Evolutionary conservation across 495 filamentous ascomycete genomes (phyloP), one percentile per base, ranked within the genome.

Genomic region (Parathielavia appendiculata): DNA sequence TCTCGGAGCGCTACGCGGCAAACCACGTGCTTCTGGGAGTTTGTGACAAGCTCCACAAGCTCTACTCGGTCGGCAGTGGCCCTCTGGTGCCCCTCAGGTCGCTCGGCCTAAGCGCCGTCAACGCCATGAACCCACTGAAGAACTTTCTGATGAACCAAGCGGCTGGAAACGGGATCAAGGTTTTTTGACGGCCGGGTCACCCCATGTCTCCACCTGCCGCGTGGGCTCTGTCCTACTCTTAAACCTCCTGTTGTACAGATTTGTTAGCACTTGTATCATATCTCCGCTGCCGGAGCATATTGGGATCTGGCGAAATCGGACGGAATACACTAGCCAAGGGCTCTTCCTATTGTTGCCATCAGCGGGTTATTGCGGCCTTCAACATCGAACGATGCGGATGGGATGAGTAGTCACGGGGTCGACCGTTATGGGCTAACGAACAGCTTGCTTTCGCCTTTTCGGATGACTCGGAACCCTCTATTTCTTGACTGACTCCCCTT

Each of bases 41-140:
- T 19, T 89, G 90, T 39, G 95, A 99, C 75, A 88, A 96, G 73
- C 73, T 99, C 65, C 90, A 97, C 68, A 95, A 93, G 79, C 72
- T 99, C 45, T 99, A 96, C 67, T 85, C 83, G 38, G 83, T 87
- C 4, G 83, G 82, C 10, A 83, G 78, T 54, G 85, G 86, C 1
- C 91, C 91, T 11, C 71, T 97, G 41, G 87, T 93, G 14, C 85
- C 83, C 52, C 73, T 88, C 55, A 81, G 95, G 51, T 89, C 85
- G 62, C 66, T 89, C 50, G 95, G 95, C 0, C 67, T 99, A 57
- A 81, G 79, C 49, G 81, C 84, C 19, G 85, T 97, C 56, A 85
- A 97, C 76, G 73, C 78, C n/a, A 65, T 96, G 68, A 81, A 84
- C 0, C 82, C 83, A 38, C 68, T 95, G 47, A 99, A 99, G 79